Base-by-base conservation (phyloP, 2,329 filamentous ascomycete species). In the Colletotrichum tropicicola region DNA sequence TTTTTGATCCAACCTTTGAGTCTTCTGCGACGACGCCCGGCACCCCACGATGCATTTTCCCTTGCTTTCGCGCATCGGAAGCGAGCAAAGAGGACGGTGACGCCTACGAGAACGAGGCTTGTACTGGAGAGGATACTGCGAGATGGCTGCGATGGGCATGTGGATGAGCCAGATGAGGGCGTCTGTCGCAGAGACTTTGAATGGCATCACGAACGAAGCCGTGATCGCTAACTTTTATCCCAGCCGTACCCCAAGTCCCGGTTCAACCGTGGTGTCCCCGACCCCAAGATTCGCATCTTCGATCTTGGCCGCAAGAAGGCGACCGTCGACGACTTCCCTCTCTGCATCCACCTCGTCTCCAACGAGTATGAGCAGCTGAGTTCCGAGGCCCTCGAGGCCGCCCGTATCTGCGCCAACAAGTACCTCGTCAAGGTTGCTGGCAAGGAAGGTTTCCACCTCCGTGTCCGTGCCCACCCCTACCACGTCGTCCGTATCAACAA, bases 401-500 rank as follows among this genome's bases (percentile, higher is more conserved):
- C 96, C 84, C 96, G 96, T 91, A 99, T 99, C 82, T 98, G 95
- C 89, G 94, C 94, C 92, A 99, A 99, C 93, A 98, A 98, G 93
- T 97, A 91, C 86, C 82, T 92, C 71, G 88, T 90, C 83, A 91
- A 91, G 87, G 82, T 83, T 75, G 82, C 84, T 75, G 89, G 89
- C 82, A 92, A 92, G 87, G 89, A 92, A 78, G 82, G 83, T 79
- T 92, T 92, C 88, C 89, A 92, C 81, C 84, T 92, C 73, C 89
- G 89, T 76, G 87, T 92, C 79, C 89, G 96, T 81, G 94, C 94
- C 80, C 96, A 99, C 90, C 96, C 96, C 74, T 99, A 93, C 93
- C 96, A 99, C 89, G 96, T 99, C 86, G 92, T 99, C 89, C 96
- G 96, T 86, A 99, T 99, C 94, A 99, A 99, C 94, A 99, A 99